Base-by-base conservation (phyloP, 2,329 filamentous ascomycete genomes). In the Botrytis pseudocinerea region DNA sequence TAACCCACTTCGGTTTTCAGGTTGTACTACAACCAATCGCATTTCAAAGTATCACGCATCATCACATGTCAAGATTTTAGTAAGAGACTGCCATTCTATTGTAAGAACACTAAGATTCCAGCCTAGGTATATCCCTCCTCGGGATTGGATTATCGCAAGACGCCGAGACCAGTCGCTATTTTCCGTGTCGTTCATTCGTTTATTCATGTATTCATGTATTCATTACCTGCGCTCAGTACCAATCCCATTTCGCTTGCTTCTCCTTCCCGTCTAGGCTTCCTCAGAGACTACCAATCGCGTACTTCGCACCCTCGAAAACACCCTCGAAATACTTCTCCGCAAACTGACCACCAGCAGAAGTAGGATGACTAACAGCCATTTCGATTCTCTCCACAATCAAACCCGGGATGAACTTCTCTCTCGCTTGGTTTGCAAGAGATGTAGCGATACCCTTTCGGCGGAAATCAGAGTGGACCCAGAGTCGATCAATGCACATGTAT, bases 281-380 rank as follows among this genome's bases (percentile, higher is more conserved):
- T 48, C 32, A 63, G 40, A 6, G 14, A 54, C 22, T 28, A 42
- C 20, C 35, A 61, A 72, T 9, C 32, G 40, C 32, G 35, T 28
- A 69, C 40, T 22, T 44, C 42, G 54, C 70, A 5, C 59, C 57
- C 20, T 46, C 48, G 20, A 74, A 74, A 28, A 65, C 62, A n/a
- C 57, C 62, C 20, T 40, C 25, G 22, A 66, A 91, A 74, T 85
- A 85, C 77, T 86, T 73, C 44, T 63, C 83, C 14, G 89, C 88
- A 75, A 92, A 82, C 60, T 82, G 82, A 22, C 85, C 85, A 54
- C 90, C 90, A 77, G 85, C 87, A 76, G 87, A 87, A 0, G 90
- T 92, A n/a, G 89, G 89, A 77, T 90, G 88, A 77, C 88, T 90
- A 81, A 92, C 91, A 4, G 89, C 89, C 57, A 91, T 83, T 78